Evolutionary conservation across 2,329 filamentous ascomycete species (phyloP).

Genomic region (Lasiodiplodia sp.): DNA sequence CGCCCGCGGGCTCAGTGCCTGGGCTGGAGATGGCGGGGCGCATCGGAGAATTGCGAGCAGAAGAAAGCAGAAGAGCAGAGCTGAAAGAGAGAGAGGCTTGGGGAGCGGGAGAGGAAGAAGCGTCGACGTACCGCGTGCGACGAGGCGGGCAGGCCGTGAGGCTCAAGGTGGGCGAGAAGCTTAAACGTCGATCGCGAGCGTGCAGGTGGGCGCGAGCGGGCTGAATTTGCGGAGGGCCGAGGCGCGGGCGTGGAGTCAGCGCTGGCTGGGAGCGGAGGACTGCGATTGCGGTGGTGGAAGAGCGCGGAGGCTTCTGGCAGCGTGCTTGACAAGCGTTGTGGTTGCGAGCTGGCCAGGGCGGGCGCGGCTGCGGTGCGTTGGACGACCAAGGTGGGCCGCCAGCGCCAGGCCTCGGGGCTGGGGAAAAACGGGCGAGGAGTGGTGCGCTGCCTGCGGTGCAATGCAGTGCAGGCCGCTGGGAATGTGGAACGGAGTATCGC

Average conservation of each 20-base stretch:
- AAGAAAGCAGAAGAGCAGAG: constrained; percentile 9
- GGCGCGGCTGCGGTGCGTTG: constrained; percentile 19
- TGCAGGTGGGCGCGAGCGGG: constrained; percentile 10
- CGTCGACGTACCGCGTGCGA: constrained; percentile 28
- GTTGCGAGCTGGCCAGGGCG: constrained; percentile 25
- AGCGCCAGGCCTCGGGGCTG: constrained; percentile 19
- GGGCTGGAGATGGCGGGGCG: constrained; percentile 1
- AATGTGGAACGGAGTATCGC: constrained; percentile 19
- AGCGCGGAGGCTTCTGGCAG: constrained; percentile 6
- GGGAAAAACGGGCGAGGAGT: constrained; percentile 2
- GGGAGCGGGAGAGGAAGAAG: neutral
- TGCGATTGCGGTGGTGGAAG: constrained; percentile 1
- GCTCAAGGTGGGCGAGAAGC: constrained; percentile 29
- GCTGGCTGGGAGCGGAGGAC: neutral
- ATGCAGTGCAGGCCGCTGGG: constrained; percentile 18
- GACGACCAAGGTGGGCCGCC: constrained; percentile 12
- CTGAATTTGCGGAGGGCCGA: constrained; percentile 1
- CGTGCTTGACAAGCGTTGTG: constrained; percentile 4
- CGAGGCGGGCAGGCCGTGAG: constrained; percentile 25
- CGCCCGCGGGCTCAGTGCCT: constrained; percentile 20
- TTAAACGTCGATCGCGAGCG: constrained; percentile 30
- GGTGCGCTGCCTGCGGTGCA: constrained; percentile 21
- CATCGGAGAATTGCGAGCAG: constrained; percentile 23
- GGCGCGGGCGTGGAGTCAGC: constrained; percentile 2
- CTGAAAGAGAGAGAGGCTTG: neutral